Evolutionary conservation across 768 basidiomycete species (phyloP).

Genomic region (Lactarius pseudohatsudake): DNA sequence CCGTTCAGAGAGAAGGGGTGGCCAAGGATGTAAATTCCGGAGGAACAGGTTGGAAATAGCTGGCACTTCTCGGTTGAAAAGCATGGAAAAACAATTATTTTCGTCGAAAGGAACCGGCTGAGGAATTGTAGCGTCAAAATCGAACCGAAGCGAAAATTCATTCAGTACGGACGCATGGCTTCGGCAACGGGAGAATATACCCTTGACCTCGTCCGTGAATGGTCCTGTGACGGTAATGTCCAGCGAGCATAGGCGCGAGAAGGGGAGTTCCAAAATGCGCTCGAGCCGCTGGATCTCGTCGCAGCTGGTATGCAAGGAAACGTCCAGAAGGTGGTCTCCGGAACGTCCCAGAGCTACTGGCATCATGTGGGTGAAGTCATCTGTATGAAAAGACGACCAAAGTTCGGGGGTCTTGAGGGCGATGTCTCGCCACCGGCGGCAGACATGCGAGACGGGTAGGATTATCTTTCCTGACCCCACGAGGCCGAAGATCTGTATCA

Average conservation of each 20-base stretch:
- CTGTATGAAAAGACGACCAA: conserved; percentile 19
- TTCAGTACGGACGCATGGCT: conserved; percentile 23
- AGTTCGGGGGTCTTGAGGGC: conserved; percentile 20
- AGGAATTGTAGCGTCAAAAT: conserved; percentile 23
- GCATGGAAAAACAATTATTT: conserved; percentile 20
- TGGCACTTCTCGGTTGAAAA: conserved; percentile 19
- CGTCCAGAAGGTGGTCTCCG: conserved; percentile 10
- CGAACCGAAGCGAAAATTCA: conserved; percentile 26
- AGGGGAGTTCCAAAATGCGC: conserved; percentile 15
- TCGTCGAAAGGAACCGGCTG: conserved; percentile 22
- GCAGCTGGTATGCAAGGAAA: conserved; percentile 15
- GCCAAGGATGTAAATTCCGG: conserved; percentile 23
- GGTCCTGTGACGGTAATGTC: conserved; percentile 14
- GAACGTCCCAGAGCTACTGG: conserved; percentile 12
- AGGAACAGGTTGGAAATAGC: conserved; percentile 18
- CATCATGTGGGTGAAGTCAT: conserved; percentile 22
- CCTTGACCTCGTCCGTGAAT: conserved; percentile 26
- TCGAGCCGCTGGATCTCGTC: conserved; percentile 18
- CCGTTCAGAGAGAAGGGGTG: conserved; percentile 23
- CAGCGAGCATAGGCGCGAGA: conserved; percentile 12
- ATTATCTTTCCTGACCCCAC: conserved; percentile 20
- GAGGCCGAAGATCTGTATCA: conserved; percentile 23
- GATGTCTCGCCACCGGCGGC: conserved; percentile 22
- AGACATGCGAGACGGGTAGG: conserved; percentile 22
- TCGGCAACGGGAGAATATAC: conserved; percentile 25